Conservation (phyloP, 2,329 filamentous ascomycete genomes). For the Xylaria sp. region DNA sequence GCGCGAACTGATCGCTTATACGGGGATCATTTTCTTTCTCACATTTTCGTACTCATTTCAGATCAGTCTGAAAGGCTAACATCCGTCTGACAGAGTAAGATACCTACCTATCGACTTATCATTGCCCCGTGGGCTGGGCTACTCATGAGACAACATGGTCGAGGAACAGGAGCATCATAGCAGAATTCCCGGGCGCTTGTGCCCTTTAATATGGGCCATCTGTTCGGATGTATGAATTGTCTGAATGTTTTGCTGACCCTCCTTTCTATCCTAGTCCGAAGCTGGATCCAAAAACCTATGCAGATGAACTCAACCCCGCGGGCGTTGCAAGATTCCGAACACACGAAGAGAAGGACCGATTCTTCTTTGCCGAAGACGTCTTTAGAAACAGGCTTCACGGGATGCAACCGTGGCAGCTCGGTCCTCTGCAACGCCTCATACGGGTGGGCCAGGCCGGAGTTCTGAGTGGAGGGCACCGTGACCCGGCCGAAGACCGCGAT, state of each 20-base stretch:
- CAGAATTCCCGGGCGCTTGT: no score
- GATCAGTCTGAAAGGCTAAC: background rate
- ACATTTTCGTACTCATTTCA: no score
- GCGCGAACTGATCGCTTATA: background rate
- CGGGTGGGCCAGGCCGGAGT: background rate
- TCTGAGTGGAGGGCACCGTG: conserved; percentile 9
- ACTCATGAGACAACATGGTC: background rate
- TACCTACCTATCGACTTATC: background rate
- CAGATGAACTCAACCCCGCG: background rate
- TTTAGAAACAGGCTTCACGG: rapidly evolving
- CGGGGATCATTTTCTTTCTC: background rate
- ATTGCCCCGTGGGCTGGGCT: background rate
- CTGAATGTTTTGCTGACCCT: background rate
- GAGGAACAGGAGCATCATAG: background rate
- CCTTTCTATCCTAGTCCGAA: background rate
- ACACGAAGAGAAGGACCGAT: conserved; percentile 1
- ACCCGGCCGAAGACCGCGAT: background rate
- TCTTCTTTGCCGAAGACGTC: background rate
- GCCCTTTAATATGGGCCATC: no score
- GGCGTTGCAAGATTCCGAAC: background rate
- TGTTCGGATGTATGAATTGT: background rate
- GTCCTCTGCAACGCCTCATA: background rate
- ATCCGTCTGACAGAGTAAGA: conserved; percentile 9
- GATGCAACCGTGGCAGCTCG: conserved; percentile 4
- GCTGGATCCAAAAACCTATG: conserved; percentile 8